Evolutionary conservation across 1,284 basidiomycete genomes (phyloP).

Genomic region (Takashimella tepidaria): DNA sequence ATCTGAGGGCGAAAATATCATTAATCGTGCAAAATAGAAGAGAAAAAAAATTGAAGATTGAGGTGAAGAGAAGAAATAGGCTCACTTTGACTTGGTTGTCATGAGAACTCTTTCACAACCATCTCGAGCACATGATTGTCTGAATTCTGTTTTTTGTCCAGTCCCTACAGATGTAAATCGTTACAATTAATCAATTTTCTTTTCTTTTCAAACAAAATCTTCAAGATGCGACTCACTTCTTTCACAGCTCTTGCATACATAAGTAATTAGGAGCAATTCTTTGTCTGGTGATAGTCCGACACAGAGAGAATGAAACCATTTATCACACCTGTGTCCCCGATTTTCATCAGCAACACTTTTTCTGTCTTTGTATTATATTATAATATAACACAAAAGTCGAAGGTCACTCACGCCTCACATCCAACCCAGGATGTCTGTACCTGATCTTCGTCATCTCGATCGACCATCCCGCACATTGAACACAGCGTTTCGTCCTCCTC

Average conservation of each 20-base stretch:
- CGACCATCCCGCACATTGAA: background rate
- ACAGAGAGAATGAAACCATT: slow-evolving; percentile 45
- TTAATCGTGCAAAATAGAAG: background rate
- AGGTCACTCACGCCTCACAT: background rate
- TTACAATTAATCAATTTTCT: background rate
- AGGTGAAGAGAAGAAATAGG: background rate
- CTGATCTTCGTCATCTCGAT: background rate
- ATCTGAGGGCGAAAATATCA: slow-evolving; percentile 19
- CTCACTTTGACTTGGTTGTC: slow-evolving; percentile 36
- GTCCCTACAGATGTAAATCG: slow-evolving; percentile 21
- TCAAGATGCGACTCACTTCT: too few species aligned
- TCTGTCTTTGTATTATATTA: too few species aligned
- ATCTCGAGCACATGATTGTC: slow-evolving; percentile 34
- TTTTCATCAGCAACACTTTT: background rate
- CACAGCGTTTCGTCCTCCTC: background rate
- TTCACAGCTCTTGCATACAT: slow-evolving; percentile 42
- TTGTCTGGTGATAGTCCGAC: slow-evolving; percentile 33
- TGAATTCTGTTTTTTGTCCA: slow-evolving; percentile 28
- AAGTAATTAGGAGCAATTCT: slow-evolving; percentile 38
- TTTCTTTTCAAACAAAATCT: background rate
- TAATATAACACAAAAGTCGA: too few species aligned
- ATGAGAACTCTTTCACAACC: slow-evolving; percentile 32
- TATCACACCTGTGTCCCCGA: slow-evolving; percentile 36
- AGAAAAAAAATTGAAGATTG: too few species aligned
- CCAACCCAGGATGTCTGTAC: background rate